phyloP scores from a whole-genome alignment of 441 rosid species.

The Hypseocharis bilobata region DNA sequence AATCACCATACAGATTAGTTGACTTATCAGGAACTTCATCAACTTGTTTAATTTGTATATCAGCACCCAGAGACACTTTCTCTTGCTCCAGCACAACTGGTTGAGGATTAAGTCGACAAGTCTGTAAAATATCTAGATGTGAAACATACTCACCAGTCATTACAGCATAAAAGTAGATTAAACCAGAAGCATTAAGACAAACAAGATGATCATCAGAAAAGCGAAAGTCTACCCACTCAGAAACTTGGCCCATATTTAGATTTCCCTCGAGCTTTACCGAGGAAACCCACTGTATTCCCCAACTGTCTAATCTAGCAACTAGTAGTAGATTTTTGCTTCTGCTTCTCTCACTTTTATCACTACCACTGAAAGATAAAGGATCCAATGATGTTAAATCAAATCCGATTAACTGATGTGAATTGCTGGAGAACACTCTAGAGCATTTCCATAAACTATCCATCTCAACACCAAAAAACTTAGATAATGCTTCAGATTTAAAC shows the following conservation, averaged over 20 bases:
- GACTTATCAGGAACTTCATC: conserved; percentile 31
- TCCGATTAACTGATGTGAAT: conserved; percentile 65
- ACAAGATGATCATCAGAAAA: conserved; percentile 72
- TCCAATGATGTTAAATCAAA: conserved; percentile 49
- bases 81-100: conserved; percentile 28
- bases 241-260: conserved; percentile 29
- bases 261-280: conserved; percentile 47
- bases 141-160: conserved; percentile 59
- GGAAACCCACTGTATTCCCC: conserved; percentile 82
- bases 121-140: conserved; percentile 46
- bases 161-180: conserved; percentile 49
- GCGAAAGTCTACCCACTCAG: conserved; percentile 73
- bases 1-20: conserved; percentile 22
- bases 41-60: conserved; percentile 25
- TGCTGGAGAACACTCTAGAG: conserved; percentile 66
- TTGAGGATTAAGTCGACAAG: conserved; percentile 38
- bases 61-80: conserved; percentile 25
- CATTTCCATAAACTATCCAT: conserved; percentile 44
- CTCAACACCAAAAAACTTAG: conserved; percentile 26
- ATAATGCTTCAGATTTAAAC: conserved; percentile 26
- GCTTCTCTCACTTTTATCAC: conserved; percentile 31
- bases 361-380: conserved; percentile 29
- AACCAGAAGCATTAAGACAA: conserved; percentile 69
- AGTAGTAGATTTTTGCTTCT: conserved; percentile 37
- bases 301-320: conserved; percentile 51